Conservation (phyloP, 345 rosid genomes). For the Eucalyptus shirleyi region DNA sequence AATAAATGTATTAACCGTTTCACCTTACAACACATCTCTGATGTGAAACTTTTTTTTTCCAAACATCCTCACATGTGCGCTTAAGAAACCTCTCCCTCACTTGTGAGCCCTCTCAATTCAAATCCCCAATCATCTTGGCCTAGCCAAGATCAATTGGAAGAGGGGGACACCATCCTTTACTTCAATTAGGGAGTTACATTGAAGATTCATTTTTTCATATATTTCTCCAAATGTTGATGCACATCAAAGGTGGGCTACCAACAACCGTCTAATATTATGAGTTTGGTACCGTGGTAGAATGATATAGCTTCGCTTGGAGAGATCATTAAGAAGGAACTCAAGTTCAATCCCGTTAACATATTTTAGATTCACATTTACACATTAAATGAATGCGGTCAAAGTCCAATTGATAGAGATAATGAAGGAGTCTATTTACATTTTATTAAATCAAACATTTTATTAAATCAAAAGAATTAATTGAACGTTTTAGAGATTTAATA, state of each 20-base stretch:
- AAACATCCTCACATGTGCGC: neutral
- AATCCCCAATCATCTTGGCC: neutral
- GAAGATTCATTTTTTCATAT: neutral
- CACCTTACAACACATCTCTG: neutral
- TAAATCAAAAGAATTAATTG: no score
- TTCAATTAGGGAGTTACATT: neutral
- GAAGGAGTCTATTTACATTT: neutral
- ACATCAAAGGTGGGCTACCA: neutral
- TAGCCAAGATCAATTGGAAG: neutral
- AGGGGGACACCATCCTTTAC: neutral
- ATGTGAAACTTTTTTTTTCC: neutral
- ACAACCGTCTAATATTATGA: neutral
- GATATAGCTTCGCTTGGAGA: neutral
- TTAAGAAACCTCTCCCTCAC: neutral
- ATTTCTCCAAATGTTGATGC: neutral
- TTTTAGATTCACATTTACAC: neutral
- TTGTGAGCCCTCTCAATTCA: neutral
- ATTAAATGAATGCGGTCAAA: neutral
- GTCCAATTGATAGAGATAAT: neutral
- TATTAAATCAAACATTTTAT: no score
- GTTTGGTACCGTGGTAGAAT: neutral
- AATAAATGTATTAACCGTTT: no score
- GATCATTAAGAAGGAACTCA: neutral
- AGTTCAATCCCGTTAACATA: neutral
- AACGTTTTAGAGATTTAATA: no score